A percentile compares a stretch with the other conserved stretches of the same genome.
These are phyloP conservation scores for Aspergillus candidus DNA, from an alignment of 2,329 filamentous ascomycete species.

Conservation along the genomic window DNA sequence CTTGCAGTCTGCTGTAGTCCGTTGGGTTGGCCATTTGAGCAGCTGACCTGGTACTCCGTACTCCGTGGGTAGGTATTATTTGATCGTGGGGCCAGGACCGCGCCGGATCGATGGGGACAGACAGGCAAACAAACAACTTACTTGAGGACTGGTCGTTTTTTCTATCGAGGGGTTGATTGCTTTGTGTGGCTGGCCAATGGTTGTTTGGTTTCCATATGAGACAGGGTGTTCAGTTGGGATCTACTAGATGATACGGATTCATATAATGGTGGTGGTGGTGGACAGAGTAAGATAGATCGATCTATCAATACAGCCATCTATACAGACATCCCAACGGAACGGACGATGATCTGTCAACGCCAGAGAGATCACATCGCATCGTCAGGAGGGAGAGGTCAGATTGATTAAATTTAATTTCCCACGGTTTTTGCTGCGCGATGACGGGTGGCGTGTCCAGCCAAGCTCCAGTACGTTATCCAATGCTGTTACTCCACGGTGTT, in stretches of 20 bases:
- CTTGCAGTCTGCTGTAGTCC: neutral
- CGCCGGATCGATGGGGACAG: no score
- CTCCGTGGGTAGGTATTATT: no score
- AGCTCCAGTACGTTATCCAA: neutral
- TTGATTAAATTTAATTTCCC: constrained; percentile 7
- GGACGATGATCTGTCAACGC: constrained; percentile 14
- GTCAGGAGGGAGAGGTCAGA: no score
- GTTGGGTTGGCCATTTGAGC: constrained; percentile 1
- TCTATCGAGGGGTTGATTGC: neutral
- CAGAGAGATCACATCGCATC: constrained; percentile 12
- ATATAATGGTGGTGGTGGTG: neutral
- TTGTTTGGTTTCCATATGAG: no score
- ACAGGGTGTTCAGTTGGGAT: no score
- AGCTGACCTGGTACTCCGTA: constrained; percentile 9
- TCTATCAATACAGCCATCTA: neutral
- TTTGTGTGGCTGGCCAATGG: neutral
- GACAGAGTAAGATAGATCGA: neutral
- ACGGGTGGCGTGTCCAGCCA: constrained; percentile 11
- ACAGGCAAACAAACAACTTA: constrained; percentile 3
- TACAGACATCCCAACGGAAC: neutral
- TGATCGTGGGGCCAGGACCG: constrained; percentile 4
- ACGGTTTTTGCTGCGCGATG: constrained; percentile 12
- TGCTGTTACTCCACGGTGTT: no score
- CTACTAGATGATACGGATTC: neutral
- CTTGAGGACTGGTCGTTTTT: neutral